Evolutionary conservation across 495 filamentous ascomycete species (phyloP).

Genomic region (Extremus antarcticus): DNA sequence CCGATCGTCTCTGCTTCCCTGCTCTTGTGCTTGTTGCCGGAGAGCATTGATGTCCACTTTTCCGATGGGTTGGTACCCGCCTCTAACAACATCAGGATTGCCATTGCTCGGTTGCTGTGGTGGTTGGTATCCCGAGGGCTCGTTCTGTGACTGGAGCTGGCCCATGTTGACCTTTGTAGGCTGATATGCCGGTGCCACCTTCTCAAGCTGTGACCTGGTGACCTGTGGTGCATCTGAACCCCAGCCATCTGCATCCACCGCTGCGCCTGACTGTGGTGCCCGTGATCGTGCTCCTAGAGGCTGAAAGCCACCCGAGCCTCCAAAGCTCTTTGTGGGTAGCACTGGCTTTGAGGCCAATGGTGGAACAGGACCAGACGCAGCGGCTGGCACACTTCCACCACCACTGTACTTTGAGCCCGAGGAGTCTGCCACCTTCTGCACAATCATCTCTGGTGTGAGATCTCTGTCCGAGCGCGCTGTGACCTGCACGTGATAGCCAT

Average conservation of each 20-base stretch:
- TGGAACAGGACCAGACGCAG: slow-evolving; percentile 43
- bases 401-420: slow-evolving; percentile 90
- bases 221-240: slow-evolving; percentile 86
- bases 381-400: slow-evolving; percentile 39
- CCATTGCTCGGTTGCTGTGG: slow-evolving; percentile 31
- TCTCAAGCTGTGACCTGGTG: slow-evolving; percentile 78
- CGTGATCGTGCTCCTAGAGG: slow-evolving; percentile 47
- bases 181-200: slow-evolving; percentile 82
- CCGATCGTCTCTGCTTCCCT: slow-evolving; percentile 56
- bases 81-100: slow-evolving; percentile 58
- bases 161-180: slow-evolving; percentile 88
- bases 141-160: slow-evolving; percentile 55
- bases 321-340: slow-evolving; percentile 62
- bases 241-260: slow-evolving; percentile 74
- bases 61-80: slow-evolving; percentile 90
- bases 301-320: slow-evolving; percentile 50
- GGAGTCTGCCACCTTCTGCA: slow-evolving; percentile 90
- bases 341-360: slow-evolving; percentile 76
- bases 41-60: slow-evolving; percentile 93
- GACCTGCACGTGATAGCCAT: slow-evolving; percentile 96
- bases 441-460: slow-evolving; percentile 72
- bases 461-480: slow-evolving; percentile 86
- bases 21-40: slow-evolving; percentile 61
- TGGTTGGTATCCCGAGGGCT: slow-evolving; percentile 44
- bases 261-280: slow-evolving; percentile 34